These are phyloP conservation scores for Quercus ilex DNA, from an alignment of 306 rosid genomes.

Conservation along the genomic window DNA sequence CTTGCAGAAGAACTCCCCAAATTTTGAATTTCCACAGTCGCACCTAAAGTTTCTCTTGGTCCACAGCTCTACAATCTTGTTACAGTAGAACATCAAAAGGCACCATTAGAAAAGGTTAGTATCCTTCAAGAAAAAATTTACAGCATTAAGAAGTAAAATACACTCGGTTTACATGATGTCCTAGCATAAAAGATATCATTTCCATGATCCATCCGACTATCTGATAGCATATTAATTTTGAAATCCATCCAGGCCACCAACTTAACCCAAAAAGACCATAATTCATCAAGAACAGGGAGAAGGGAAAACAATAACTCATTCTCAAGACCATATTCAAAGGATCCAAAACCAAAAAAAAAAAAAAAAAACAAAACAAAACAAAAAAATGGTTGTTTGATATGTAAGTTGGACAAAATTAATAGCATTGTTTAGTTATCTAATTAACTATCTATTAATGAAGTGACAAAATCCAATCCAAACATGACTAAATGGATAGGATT, in stretches of 20 bases:
- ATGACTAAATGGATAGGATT: no score
- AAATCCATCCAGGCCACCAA: neutral
- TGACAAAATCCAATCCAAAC: no score
- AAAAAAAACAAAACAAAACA: no score
- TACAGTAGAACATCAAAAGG: constrained; percentile 21
- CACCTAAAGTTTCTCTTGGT: constrained; percentile 93
- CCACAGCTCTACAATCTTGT: constrained; percentile 94
- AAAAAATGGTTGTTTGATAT: neutral
- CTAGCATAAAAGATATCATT: constrained; percentile 3
- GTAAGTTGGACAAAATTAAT: neutral
- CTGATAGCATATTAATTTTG: neutral
- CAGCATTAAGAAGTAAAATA: neutral
- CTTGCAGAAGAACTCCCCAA: constrained; percentile 86
- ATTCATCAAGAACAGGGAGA: neutral
- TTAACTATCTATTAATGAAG: no score
- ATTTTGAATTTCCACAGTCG: constrained; percentile 97
- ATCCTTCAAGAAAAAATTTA: constrained; percentile 10
- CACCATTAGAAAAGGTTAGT: neutral
- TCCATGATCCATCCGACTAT: neutral
- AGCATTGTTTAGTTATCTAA: no score
- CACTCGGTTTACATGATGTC: neutral
- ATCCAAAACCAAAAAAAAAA: neutral
- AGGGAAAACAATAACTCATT: neutral
- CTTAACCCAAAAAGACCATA: neutral
- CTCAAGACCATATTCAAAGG: neutral